Evolutionary conservation across 352 stramenopile species (phyloP).

Genomic region (Saprolegnia diclina): DNA sequence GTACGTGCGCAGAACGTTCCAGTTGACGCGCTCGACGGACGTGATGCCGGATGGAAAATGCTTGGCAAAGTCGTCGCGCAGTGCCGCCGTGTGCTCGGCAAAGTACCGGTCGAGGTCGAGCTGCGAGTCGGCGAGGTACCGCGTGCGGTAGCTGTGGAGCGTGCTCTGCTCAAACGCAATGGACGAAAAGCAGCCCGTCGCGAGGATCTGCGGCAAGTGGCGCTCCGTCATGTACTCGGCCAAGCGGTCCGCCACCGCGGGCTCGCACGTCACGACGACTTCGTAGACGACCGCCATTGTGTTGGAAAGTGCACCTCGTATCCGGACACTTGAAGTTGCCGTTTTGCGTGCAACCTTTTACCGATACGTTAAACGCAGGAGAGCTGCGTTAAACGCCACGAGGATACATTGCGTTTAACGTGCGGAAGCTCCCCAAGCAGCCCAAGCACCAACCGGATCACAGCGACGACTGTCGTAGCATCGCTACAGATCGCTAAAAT

Average conservation of each 20-base stretch:
- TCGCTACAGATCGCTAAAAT: too few species aligned
- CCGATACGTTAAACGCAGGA: too few species aligned
- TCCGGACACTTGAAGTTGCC: not conserved
- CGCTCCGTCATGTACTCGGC: conserved; percentile 5
- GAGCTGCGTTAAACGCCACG: too few species aligned
- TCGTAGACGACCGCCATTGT: not conserved
- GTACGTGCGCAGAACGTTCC: not conserved
- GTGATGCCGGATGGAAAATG: not conserved
- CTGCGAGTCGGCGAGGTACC: not conserved
- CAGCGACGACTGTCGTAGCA: too few species aligned
- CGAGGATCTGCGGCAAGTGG: not conserved
- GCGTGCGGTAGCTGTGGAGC: not conserved
- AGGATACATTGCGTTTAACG: not conserved
- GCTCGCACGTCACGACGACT: not conserved
- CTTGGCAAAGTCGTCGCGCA: conserved; percentile 7
- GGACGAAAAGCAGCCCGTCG: conserved; percentile 3
- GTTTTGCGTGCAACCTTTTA: too few species aligned
- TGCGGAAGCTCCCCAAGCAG: too few species aligned
- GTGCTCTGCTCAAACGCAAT: conserved; percentile 10
- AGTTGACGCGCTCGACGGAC: not conserved
- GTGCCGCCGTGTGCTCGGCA: conserved; percentile 1
- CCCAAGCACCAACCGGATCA: too few species aligned
- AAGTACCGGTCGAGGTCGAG: conserved; percentile 1
- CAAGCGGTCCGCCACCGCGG: not conserved
- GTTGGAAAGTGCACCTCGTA: not conserved